Base-by-base conservation (phyloP, 805 yeast genomes). In the Saturnispora zaruensis region DNA sequence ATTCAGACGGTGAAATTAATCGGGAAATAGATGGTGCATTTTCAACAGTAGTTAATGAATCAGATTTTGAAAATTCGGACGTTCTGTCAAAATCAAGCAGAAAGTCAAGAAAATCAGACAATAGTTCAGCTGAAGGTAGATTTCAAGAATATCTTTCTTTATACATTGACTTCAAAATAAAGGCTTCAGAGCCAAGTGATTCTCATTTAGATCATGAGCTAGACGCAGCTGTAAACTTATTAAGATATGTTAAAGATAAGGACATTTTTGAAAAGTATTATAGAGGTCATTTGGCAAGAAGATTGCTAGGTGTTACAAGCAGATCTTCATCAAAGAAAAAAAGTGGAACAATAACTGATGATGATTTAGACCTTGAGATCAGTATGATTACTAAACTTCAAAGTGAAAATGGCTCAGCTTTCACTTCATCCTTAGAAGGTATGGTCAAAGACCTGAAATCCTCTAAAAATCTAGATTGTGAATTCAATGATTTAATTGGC, bases 221-320 rank as follows among this genome's bases (percentile, higher is more conserved):
- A 3, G 26, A 42, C 25, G 25, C 46, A 8, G 38, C 88, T 0
- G 73, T 86, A 11, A 66, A 73, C 21, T 74, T 90, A 30, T 80
- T 89, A 59, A 70, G 82, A 50, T 81, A 78, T 59, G 72, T 89
- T 43, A 74, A 78, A 52, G 96, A 90, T 57, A 90, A 88, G 60
- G 96, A 89, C 66, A 69, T 85, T 24, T 90, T 89, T 67, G 96
- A 88, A 61, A 83, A 78, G 40, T 81, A 84, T 53, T 89, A 87
- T 65, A 88, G 88, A 58, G 85, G 82, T 48, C 96, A 87, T 66
- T 71, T 90, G 51, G 96, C 96, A 1, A 87, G 84, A 64, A 73
- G 97, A 53, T 72, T 89, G 40, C 61, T 83, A 36, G 74, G 78
- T 50, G 71, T 72, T 55, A 68, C 64, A 56, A 67, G 68, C 9